Conservation (phyloP, 441 rosid species). For the Francoa sonchifolia region DNA sequence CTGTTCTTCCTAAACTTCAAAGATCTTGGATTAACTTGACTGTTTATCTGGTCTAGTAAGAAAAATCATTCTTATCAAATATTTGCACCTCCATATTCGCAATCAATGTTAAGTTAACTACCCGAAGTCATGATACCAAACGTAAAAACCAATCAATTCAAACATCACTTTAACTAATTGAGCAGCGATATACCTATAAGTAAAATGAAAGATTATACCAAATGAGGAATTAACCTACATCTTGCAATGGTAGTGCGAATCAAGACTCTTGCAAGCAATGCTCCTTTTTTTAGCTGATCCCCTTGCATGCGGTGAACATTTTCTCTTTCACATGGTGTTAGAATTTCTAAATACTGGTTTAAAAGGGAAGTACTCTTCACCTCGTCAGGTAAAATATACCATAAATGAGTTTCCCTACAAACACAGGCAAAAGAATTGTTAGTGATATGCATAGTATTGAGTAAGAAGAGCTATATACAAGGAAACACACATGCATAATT, state of each 20-base stretch:
- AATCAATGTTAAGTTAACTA: too few relatives aligned
- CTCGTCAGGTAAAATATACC: constrained; percentile 71
- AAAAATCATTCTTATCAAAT: constrained; percentile 12
- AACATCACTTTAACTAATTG: too few relatives aligned
- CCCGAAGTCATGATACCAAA: too few relatives aligned
- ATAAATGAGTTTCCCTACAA: constrained; percentile 73
- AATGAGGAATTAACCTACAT: constrained; percentile 32
- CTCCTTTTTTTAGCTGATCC: constrained; percentile 50
- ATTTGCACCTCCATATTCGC: neutral
- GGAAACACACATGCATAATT: neutral
- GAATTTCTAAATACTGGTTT: constrained; percentile 42
- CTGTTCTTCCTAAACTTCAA: constrained; percentile 60
- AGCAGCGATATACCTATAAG: too few relatives aligned
- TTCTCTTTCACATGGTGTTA: constrained; percentile 59
- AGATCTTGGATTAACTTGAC: constrained; percentile 39
- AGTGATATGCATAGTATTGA: neutral
- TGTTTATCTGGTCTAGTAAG: constrained; percentile 55
- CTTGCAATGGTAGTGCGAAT: constrained; percentile 86
- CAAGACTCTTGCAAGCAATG: constrained; percentile 68
- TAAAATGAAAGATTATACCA: neutral
- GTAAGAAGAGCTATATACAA: neutral
- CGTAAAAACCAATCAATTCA: neutral
- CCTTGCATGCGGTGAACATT: constrained; percentile 37
- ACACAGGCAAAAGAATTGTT: neutral
- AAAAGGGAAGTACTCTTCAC: constrained; percentile 49